Percentiles rank a stretch among this genome's conserved stretches.
phyloP scores from a whole-genome alignment of 352 stramenopile species.

The Stephanocyclus meneghinianus region DNA sequence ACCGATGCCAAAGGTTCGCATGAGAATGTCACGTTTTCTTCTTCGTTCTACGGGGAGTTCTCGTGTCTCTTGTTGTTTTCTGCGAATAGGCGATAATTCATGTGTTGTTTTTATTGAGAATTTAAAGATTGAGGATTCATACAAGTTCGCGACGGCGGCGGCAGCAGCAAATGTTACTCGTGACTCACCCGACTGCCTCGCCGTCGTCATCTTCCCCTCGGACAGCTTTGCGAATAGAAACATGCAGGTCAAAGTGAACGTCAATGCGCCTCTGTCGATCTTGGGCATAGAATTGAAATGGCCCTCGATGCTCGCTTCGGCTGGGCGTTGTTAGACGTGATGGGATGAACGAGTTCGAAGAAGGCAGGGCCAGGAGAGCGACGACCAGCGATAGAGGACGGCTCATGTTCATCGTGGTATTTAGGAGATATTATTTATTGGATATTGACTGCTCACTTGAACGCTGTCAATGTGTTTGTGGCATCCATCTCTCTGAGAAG shows the following conservation, averaged over 20 bases:
- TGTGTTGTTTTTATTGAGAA: no score
- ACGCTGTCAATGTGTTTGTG: no score
- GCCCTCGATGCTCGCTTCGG: neutral
- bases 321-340: neutral
- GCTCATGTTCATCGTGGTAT: neutral
- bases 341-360: neutral
- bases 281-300: neutral
- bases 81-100: neutral
- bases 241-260: neutral
- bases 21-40: constrained; percentile 17
- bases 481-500: no score
- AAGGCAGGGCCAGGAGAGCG: neutral
- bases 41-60: constrained; percentile 3
- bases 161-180: neutral
- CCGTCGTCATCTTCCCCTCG: neutral
- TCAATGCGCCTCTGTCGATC: neutral
- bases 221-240: neutral
- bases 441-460: no score
- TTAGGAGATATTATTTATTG: no score
- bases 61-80: neutral
- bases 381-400: neutral
- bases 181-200: neutral
- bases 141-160: neutral
- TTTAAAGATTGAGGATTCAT: no score
- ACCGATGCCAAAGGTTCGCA: constrained; percentile 1